These are phyloP conservation scores for Biscogniauxia marginata DNA, from an alignment of 2,329 filamentous ascomycete species.

Conservation along the genomic window DNA sequence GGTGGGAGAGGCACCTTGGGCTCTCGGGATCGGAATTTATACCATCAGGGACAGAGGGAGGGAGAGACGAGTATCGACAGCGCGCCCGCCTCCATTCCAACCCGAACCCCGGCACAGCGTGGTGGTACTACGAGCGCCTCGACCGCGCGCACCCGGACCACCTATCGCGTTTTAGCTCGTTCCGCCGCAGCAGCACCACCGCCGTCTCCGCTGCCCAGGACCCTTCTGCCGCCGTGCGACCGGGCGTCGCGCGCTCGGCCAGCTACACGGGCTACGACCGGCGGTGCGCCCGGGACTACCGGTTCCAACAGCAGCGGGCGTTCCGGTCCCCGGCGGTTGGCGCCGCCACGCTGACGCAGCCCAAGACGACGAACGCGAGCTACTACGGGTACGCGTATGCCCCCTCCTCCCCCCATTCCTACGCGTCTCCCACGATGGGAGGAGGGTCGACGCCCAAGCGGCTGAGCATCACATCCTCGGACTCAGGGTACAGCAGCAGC, in stretches of 20 bases:
- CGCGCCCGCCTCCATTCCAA: conserved; percentile 14
- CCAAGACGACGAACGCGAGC: conserved; percentile 17
- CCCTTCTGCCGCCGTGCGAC: background rate
- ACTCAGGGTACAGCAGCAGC: conserved; percentile 9
- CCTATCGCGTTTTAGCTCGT: background rate
- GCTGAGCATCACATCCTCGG: conserved; percentile 4
- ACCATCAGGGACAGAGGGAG: conserved; percentile 9
- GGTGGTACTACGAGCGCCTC: conserved; percentile 25
- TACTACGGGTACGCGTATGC: background rate
- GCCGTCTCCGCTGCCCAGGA: background rate
- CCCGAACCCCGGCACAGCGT: conserved; percentile 16
- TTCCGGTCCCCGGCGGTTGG: background rate
- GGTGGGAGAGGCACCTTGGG: conserved; percentile 24
- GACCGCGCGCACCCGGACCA: conserved; percentile 12
- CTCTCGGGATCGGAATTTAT: conserved; percentile 2
- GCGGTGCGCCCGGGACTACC: background rate
- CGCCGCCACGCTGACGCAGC: conserved; percentile 14
- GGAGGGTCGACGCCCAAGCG: background rate
- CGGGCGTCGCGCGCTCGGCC: conserved; percentile 7
- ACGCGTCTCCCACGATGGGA: too few relatives aligned
- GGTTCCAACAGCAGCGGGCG: conserved; percentile 3
- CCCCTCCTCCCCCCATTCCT: background rate
- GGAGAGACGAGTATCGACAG: background rate
- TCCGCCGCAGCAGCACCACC: conserved; percentile 1
- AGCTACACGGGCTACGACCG: conserved; percentile 2